These are phyloP conservation scores for Smittium culicis DNA, from an alignment of 371 early-diverging fungal genomes.

Conservation along the genomic window DNA sequence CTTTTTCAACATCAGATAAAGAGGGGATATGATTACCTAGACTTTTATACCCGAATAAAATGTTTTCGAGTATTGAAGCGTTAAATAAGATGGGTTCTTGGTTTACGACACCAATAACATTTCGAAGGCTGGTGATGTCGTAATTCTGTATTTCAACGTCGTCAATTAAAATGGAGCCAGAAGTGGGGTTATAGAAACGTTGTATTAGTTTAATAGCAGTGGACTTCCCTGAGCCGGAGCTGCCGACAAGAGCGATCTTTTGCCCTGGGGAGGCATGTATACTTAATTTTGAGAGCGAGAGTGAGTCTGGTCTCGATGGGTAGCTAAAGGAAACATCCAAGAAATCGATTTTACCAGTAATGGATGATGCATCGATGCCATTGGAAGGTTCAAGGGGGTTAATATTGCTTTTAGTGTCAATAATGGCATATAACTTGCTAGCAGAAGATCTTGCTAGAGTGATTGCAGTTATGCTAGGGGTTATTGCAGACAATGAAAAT, in stretches of 20 bases:
- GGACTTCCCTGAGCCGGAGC: slow-evolving; percentile 73
- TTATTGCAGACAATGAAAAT: neutral
- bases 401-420: slow-evolving; percentile 12
- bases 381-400: slow-evolving; percentile 10
- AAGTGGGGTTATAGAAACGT: slow-evolving; percentile 63
- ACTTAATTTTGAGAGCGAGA: slow-evolving; percentile 38
- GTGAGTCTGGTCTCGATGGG: slow-evolving; percentile 49
- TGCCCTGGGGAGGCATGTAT: slow-evolving; percentile 47
- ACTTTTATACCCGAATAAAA: slow-evolving; percentile 45
- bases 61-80: slow-evolving; percentile 63
- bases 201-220: slow-evolving; percentile 67
- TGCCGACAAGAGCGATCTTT: slow-evolving; percentile 57
- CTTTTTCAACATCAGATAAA: slow-evolving; percentile 43
- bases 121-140: slow-evolving; percentile 54
- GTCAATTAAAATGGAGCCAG: slow-evolving; percentile 51
- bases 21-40: slow-evolving; percentile 24
- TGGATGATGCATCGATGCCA: neutral
- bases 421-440: slow-evolving; percentile 13
- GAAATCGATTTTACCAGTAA: slow-evolving; percentile 39
- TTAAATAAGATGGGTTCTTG: slow-evolving; percentile 86
- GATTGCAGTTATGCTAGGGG: neutral
- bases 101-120: slow-evolving; percentile 67
- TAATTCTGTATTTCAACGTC: slow-evolving; percentile 45
- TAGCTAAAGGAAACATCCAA: slow-evolving; percentile 47
- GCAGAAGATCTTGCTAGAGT: neutral